phyloP scores from a whole-genome alignment of 345 rosid species.

The Psidium friedrichsthalianum region DNA sequence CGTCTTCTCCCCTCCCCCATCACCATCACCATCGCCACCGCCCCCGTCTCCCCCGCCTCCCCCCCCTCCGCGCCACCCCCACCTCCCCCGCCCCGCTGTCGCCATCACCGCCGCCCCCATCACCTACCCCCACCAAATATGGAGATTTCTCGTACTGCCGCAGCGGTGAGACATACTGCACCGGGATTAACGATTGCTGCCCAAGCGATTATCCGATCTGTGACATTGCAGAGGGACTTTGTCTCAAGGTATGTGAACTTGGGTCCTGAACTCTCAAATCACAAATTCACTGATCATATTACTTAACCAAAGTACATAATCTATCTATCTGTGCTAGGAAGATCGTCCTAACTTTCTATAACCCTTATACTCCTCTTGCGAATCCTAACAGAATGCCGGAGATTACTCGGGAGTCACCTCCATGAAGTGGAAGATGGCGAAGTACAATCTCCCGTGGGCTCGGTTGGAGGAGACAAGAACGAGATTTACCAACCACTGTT shows the following conservation, averaged over 20 bases:
- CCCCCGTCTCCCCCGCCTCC: no score
- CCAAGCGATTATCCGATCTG: conserved; percentile 63
- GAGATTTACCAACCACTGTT: conserved; percentile 9
- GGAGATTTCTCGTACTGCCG: conserved; percentile 44
- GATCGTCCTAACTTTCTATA: no score
- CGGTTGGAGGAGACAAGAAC: conserved; percentile 8
- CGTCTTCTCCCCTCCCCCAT: no score
- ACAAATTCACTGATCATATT: not conserved
- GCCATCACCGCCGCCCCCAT: conserved; percentile 15
- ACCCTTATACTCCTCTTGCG: not conserved
- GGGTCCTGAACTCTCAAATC: not conserved
- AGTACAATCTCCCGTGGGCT: conserved; percentile 34
- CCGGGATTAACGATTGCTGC: conserved; percentile 40
- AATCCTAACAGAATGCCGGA: conserved; percentile 13
- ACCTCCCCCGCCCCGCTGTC: no score
- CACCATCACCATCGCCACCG: no score
- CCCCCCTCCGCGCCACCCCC: no score
- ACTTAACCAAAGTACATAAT: not conserved
- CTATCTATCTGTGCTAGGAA: not conserved
- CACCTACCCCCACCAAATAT: conserved; percentile 44
- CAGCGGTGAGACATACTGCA: conserved; percentile 43
- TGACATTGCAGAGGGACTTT: conserved; percentile 38
- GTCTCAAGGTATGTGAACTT: conserved; percentile 29
- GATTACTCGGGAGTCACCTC: conserved; percentile 38
- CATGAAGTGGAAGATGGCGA: conserved; percentile 31